These are phyloP conservation scores for Royoungia palumana DNA, from an alignment of 768 basidiomycete genomes.

Conservation along the genomic window DNA sequence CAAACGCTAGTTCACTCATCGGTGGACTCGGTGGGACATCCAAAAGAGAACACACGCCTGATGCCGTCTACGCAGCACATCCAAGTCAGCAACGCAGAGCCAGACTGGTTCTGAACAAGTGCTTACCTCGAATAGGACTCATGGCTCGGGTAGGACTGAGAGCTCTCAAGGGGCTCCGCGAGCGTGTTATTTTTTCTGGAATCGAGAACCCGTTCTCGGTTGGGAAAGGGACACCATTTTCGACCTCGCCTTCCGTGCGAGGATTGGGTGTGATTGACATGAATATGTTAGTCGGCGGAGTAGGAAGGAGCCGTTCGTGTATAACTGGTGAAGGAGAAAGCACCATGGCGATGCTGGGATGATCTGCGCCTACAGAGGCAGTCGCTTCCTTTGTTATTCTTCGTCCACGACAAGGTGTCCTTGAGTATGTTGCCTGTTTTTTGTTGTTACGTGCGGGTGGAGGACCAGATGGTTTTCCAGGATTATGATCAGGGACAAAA, in stretches of 20 bases:
- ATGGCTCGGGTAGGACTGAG: slow-evolving; percentile 34
- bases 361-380: slow-evolving; percentile 1
- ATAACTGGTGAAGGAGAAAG: slow-evolving; percentile 22
- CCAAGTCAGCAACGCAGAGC: slow-evolving; percentile 2
- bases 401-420: slow-evolving; percentile 19
- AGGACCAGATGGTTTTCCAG: not conserved
- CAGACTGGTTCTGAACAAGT: not conserved
- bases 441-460: not conserved
- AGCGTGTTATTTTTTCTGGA: not conserved
- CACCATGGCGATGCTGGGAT: slow-evolving; percentile 19
- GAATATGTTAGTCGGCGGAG: slow-evolving; percentile 4
- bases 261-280: not conserved
- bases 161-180: slow-evolving; percentile 20
- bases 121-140: slow-evolving; percentile 21
- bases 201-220: not conserved
- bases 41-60: slow-evolving; percentile 27
- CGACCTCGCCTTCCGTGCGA: not conserved
- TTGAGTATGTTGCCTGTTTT: not conserved
- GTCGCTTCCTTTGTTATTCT: slow-evolving; percentile 8
- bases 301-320: not conserved
- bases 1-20: slow-evolving; percentile 10
- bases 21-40: slow-evolving; percentile 3
- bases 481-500: slow-evolving; percentile 3
- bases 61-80: slow-evolving; percentile 22
- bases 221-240: not conserved